Evolutionary conservation across 2,329 filamentous ascomycete genomes (phyloP), one percentile per base, ranked within the genome.

Genomic region (Pleoardoris graminearum): DNA sequence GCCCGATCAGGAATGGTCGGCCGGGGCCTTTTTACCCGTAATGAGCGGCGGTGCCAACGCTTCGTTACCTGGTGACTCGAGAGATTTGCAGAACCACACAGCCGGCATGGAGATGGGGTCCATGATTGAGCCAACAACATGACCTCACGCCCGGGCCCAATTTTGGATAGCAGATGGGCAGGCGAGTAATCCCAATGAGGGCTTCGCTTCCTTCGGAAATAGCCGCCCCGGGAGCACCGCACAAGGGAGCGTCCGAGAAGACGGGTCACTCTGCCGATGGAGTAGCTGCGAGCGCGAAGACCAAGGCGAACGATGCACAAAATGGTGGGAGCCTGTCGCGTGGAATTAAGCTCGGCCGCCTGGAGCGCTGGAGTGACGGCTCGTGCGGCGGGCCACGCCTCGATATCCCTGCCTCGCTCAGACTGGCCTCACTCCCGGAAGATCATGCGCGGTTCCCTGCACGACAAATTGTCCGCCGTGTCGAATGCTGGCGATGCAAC

Each of bases 361-460:
- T 60, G 57, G 57, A 57, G 50, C 55, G 48, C 45, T 38, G 50
- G 17, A 38, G 55, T 50, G 53, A 62, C 59, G 59, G 62, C 43
- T 61, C 59, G 55, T 55, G 52, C 48, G 50, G 56, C 56, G 59
- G 59, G 27, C 56, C 52, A 59, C 23, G 62, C 63, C 58, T 59
- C 55, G 55, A 30, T 58, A 67, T 57, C 70, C 70, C 63, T 72
- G 68, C 55, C 37, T 44, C 55, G 54, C 48, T 57, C 60, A 62
- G 61, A 62, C 59, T 47, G 39, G 59, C 52, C 60, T 57, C 38
- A 62, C 60, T 62, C 61, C 67, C 64, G 68, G 68, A 57, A 70
- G 67, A 71, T 72, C 66, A 71, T 68, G 67, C 62, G 63, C 50
- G 47, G 58, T 54, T 63, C 58, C 59, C 56, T 61, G 63, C 55